phyloP scores from a whole-genome alignment of 352 stramenopile genomes.

The Plasmopara muralis region DNA sequence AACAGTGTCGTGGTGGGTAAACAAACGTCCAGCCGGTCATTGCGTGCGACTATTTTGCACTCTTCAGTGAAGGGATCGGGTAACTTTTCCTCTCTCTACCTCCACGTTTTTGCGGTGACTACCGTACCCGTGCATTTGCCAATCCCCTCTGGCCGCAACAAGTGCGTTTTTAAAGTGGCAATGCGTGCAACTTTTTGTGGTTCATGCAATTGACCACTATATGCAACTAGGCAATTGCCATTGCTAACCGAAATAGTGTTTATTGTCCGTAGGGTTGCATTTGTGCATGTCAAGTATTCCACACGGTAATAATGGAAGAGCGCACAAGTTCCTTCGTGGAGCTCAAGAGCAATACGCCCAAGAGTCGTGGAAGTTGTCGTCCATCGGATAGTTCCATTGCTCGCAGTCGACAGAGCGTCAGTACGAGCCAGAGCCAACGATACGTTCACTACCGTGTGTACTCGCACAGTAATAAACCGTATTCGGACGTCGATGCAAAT shows the following conservation, averaged over 20 bases:
- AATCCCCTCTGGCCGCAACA: neutral
- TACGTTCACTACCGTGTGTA: conserved; percentile 20
- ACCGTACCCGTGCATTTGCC: neutral
- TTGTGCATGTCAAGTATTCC: conserved; percentile 19
- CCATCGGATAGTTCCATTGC: conserved; percentile 13
- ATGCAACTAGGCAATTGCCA: neutral
- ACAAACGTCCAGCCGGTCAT: conserved; percentile 11
- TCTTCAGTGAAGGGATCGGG: conserved; percentile 12
- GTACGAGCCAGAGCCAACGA: conserved; percentile 24
- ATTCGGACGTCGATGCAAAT: conserved; percentile 57
- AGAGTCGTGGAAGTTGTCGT: conserved; percentile 5
- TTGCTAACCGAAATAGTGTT: conserved; percentile 1
- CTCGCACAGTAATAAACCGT: conserved; percentile 26
- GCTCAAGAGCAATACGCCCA: conserved; percentile 25
- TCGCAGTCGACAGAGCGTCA: conserved; percentile 24
- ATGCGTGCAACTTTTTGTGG: too few relatives aligned
- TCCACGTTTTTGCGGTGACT: neutral
- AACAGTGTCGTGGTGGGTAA: neutral
- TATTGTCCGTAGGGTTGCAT: conserved; percentile 1
- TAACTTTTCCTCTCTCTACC: conserved; percentile 8
- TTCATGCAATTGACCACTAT: too few relatives aligned
- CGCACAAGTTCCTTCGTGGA: conserved; percentile 50
- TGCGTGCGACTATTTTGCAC: conserved; percentile 21
- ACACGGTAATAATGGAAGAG: conserved; percentile 36
- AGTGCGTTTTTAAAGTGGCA: too few relatives aligned